Evolutionary conservation across 495 filamentous ascomycete species (phyloP).

Genomic region (Penicillium waksmanii): DNA sequence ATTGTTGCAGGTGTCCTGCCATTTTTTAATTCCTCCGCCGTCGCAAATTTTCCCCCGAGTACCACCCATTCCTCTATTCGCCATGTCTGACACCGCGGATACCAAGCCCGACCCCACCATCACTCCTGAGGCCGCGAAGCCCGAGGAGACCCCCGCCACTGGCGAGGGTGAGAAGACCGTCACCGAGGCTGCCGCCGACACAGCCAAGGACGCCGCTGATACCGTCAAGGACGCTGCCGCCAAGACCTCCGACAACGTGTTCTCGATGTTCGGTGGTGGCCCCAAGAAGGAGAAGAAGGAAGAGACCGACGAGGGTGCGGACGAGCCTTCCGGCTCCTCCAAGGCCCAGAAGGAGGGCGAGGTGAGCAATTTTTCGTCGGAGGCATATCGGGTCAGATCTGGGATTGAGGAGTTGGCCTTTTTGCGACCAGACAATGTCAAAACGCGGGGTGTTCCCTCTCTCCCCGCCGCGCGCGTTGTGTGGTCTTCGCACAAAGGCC

Average conservation of each 20-base stretch:
- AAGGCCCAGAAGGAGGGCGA: constrained; percentile 76
- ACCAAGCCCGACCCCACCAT: constrained; percentile 55
- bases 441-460: constrained; percentile 15
- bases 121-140: constrained; percentile 46
- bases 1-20: constrained; percentile 10
- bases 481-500: constrained; percentile 1
- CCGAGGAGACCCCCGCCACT: constrained; percentile 42
- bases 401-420: constrained; percentile 11
- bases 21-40: neutral
- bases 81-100: constrained; percentile 53
- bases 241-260: constrained; percentile 74
- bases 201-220: constrained; percentile 48
- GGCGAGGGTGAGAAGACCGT: constrained; percentile 41
- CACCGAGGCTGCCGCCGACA: constrained; percentile 43
- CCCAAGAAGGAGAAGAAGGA: constrained; percentile 84
- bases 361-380: constrained; percentile 35
- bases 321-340: constrained; percentile 82
- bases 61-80: constrained; percentile 19
- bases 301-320: constrained; percentile 72
- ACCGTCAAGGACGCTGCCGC: constrained; percentile 53
- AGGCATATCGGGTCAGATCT: constrained; percentile 3
- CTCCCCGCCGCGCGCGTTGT: constrained; percentile 10
- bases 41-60: constrained; percentile 3
- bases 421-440: neutral
- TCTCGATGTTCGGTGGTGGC: constrained; percentile 96